Evolutionary conservation across 2,329 filamentous ascomycete genomes (phyloP), one percentile per base, ranked within the genome.

Genomic region (Fusarium humuli): DNA sequence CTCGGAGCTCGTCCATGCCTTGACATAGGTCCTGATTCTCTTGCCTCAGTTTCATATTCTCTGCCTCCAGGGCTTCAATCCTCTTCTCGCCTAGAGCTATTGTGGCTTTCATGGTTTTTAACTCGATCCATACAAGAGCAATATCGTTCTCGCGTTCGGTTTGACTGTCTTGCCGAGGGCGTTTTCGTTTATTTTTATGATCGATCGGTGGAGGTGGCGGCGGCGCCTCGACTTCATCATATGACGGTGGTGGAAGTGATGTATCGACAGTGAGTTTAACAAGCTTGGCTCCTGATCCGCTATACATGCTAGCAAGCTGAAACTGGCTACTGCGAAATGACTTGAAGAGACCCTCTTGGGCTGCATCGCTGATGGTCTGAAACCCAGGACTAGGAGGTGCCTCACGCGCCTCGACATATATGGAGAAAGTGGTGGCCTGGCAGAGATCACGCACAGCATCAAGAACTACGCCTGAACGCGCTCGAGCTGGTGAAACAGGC

Each of bases 251-350:
- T 13, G 58, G 53, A 32, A 37, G 29, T 34, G 18, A 11, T 13
- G 29, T n/a, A 7, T 47, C 41, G 16, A 12, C 5, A 6, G 7
- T 16, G 6, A 37, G 22, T 10, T 27, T 34, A 7, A 68, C 29
- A 12, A 68, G 45, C 37, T 69, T 69, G 40, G 49, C 66, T 30
- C 66, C 64, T 7, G 37, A 23, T 11, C 66, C 67, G 7, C 46
- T 46, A 14, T 69, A 69, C 65, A 69, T 65, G 25, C 65, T 65
- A 23, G 60, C 56, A 27, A 69, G 65, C 18, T 65, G 59, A 3
- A 44, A 57, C 11, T 52, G 25, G 29, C 53, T 57, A 18, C 57
- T 42, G n/a, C 22, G 44, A 5, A 50, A 48, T 12, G 47, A 50
- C 27, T 53, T 49, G 25, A 61, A n/a, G 12, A 47, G 44, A 40